Evolutionary conservation across 2,329 filamentous ascomycete genomes (phyloP), one percentile per base, ranked within the genome.

Genomic region (Periconia digitata): DNA sequence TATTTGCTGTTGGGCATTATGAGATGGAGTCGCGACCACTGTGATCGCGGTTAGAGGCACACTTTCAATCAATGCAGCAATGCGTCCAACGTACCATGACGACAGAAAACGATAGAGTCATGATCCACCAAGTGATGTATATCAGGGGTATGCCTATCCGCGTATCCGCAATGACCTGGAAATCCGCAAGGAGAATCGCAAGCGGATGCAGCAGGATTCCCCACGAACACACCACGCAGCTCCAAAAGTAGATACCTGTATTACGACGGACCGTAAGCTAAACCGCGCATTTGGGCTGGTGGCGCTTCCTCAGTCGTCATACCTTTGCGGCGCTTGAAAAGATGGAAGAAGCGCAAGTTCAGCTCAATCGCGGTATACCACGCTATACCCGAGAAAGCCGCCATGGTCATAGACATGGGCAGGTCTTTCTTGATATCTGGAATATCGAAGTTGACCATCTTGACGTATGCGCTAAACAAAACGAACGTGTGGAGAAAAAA

Each of bases 91-190:
- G 3, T 32, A 32, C 27, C 27, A 32, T 32, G 10, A 85, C 82
- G 13, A 85, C 49, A 0, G 78, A 77, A 59, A 84, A 80, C 0
- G 81, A 80, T 0, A 81, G 82, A 0, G 85, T 79, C 75, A 83
- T 83, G 3, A 68, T 59, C 61, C 77, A 78, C 78, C 82, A 80
- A 6, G 79, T 80, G 3, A 85, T 48, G 16, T 72, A 74, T 49
- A 85, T 57, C 39, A 74, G 71, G 34, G 76, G 53, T 16, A 73
- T 47, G 20, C 73, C 3, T 73, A 67, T 1, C 71, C 67, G 3
- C 70, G 40, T 42, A 12, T 32, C 27, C 8, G 12, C 3, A 32
- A 67, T 69, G 53, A 77, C 75, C 10, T 75, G 76, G 6, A 73
- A 61, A 40, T 72, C 63, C 43, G 76, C 72, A 0, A 75, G 66